Evolutionary conservation across 2,329 filamentous ascomycete genomes (phyloP).

Genomic region (Cucurbitaria berberidis): DNA sequence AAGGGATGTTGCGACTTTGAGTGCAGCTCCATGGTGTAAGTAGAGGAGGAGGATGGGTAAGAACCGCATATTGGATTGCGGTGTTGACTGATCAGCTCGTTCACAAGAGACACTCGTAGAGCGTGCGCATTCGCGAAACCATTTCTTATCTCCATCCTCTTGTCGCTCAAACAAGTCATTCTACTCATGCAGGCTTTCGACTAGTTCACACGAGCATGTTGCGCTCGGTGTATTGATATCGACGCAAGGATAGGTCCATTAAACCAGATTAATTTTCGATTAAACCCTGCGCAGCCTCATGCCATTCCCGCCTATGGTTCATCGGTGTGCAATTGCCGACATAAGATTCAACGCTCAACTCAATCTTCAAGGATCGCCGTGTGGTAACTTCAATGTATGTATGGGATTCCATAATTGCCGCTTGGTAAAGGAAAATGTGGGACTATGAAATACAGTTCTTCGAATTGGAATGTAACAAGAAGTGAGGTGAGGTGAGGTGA

Average conservation of each 20-base stretch:
- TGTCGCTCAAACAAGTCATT: neutral
- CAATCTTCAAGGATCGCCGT: neutral
- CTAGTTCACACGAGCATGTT: neutral
- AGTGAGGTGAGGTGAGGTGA: neutral
- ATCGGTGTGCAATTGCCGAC: neutral
- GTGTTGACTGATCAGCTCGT: neutral
- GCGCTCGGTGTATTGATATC: neutral
- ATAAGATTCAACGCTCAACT: neutral
- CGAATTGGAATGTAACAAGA: neutral
- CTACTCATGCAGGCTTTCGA: neutral
- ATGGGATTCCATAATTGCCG: neutral
- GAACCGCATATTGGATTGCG: neutral
- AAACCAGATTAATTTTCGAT: neutral
- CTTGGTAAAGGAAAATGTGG: neutral
- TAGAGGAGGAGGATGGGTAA: neutral
- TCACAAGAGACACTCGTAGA: neutral
- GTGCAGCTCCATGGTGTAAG: neutral
- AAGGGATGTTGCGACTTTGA: constrained; percentile 24
- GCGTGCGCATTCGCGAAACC: neutral
- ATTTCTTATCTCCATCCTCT: neutral
- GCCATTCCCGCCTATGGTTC: neutral
- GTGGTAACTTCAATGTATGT: neutral
- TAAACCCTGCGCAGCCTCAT: neutral
- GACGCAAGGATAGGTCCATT: constrained; percentile 2
- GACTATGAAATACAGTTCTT: neutral